Evolutionary conservation across 345 rosid genomes (phyloP).

Genomic region (Physaria fendleri): DNA sequence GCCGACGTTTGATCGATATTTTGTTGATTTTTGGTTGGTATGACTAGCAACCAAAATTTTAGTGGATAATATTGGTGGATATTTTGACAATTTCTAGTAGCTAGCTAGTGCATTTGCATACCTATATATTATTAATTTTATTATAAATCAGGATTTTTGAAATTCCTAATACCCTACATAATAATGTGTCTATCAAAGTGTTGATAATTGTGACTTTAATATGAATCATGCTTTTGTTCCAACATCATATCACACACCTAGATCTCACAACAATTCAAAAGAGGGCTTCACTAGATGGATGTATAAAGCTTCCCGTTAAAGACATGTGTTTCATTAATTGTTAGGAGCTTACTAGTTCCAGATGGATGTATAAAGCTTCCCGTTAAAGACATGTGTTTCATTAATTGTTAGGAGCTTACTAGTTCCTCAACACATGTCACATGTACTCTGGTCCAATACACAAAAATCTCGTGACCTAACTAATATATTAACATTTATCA

Average conservation of each 20-base stretch:
- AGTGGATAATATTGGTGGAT: no score
- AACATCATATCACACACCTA: conserved; percentile 24
- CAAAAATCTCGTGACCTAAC: conserved; percentile 25
- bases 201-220: conserved; percentile 12
- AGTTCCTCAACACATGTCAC: conserved; percentile 27
- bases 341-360: no score
- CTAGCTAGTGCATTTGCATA: no score
- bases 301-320: conserved; percentile 18
- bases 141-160: not conserved
- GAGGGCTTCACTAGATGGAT: conserved; percentile 17
- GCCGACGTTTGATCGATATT: no score
- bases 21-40: no score
- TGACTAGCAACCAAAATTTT: no score
- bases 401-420: no score
- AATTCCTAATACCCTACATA: conserved; percentile 10
- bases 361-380: no score
- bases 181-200: conserved; percentile 14
- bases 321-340: conserved; percentile 30
- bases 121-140: no score
- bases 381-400: no score
- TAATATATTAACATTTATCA: conserved; percentile 12
- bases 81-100: no score
- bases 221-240: conserved; percentile 20
- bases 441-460: conserved; percentile 32
- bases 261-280: conserved; percentile 28